A percentile compares a stretch with the other conserved stretches of the same genome.
These are phyloP conservation scores for Berberis thunbergii DNA, from an alignment of 164 flowering plant species.

Conservation along the genomic window DNA sequence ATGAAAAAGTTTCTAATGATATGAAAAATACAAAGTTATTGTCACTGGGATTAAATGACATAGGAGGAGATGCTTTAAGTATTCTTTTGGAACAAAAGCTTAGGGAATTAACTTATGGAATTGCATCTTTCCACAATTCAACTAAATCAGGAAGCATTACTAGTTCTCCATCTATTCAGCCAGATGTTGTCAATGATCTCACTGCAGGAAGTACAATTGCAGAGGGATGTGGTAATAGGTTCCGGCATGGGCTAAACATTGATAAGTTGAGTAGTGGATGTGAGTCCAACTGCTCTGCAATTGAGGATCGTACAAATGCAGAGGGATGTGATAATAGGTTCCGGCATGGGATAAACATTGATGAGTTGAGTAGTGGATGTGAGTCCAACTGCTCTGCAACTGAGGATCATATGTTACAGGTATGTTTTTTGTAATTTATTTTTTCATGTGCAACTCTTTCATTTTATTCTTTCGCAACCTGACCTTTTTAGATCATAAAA, in stretches of 20 bases:
- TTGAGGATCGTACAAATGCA: conserved; percentile 15
- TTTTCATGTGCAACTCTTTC: not conserved
- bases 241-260: conserved; percentile 8
- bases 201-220: conserved; percentile 16
- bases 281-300: not conserved
- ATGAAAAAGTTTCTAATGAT: conserved; percentile 22
- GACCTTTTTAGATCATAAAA: too few relatives aligned
- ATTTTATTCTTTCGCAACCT: not conserved
- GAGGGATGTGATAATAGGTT: conserved; percentile 14
- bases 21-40: conserved; percentile 29
- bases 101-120: conserved; percentile 48
- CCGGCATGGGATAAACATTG: conserved; percentile 9
- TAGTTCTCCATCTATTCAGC: conserved; percentile 20
- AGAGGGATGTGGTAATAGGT: conserved; percentile 13
- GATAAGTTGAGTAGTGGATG: conserved; percentile 6
- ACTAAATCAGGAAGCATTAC: conserved; percentile 15
- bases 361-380: conserved; percentile 8
- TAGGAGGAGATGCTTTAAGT: conserved; percentile 76
- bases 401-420: conserved; percentile 35
- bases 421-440: conserved; percentile 12
- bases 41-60: conserved; percentile 36
- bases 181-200: conserved; percentile 22
- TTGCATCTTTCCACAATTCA: conserved; percentile 27
- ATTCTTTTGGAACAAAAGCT: conserved; percentile 75
- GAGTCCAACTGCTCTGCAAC: conserved; percentile 24